Conservation (phyloP, 2,329 filamentous ascomycete species). For the Triangularia setosa region DNA sequence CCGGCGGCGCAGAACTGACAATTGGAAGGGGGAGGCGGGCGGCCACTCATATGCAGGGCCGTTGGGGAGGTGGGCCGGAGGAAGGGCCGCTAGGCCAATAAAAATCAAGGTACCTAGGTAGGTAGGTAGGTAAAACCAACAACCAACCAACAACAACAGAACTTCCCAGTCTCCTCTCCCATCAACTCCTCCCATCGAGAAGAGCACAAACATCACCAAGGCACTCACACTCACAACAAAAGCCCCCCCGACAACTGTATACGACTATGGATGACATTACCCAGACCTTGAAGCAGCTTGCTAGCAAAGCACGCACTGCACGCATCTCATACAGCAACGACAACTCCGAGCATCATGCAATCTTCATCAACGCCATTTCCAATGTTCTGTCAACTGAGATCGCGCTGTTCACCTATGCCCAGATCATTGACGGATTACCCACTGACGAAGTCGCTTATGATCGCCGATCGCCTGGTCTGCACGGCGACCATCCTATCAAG, state of each 20-base stretch:
- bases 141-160: too few species aligned
- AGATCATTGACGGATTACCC: constrained; percentile 19
- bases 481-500: constrained; percentile 8
- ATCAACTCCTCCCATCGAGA: not conserved
- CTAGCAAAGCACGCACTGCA: not conserved
- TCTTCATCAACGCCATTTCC: constrained; percentile 11
- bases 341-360: not conserved
- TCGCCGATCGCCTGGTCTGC: not conserved
- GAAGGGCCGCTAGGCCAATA: too few species aligned
- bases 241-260: not conserved
- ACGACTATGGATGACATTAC: not conserved
- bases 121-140: not conserved
- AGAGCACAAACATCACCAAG: not conserved
- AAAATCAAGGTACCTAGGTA: too few species aligned
- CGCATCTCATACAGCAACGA: not conserved
- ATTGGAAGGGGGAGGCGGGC: too few species aligned
- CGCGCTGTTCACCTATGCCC: constrained; percentile 15
- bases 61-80: too few species aligned
- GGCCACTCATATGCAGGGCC: too few species aligned
- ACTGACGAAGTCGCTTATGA: constrained; percentile 14
- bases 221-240: not conserved
- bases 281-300: not conserved
- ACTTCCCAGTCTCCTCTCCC: not conserved
- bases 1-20: too few species aligned
- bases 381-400: constrained; percentile 12